Evolutionary conservation across 148 eudicot genomes (phyloP).

Genomic region (Amaranthus hypochondriacus): DNA sequence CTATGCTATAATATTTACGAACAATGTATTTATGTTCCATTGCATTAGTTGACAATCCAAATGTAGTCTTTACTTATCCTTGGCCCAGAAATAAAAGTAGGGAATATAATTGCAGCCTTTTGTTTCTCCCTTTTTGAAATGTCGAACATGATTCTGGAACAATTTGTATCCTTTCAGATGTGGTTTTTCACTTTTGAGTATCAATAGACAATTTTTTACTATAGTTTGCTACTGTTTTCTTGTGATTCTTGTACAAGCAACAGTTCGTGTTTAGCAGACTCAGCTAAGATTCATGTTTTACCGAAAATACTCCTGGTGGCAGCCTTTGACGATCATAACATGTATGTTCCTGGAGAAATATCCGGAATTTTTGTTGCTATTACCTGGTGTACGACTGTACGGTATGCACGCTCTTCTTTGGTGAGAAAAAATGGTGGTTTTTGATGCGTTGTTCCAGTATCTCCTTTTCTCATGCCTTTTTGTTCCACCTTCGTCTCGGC

Average conservation of each 20-base stretch:
- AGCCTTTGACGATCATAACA: not conserved
- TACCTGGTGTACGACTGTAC: not conserved
- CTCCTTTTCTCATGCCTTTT: not conserved
- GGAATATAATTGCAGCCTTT: not conserved
- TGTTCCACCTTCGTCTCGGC: too few species aligned
- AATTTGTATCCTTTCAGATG: not conserved
- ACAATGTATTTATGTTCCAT: not conserved
- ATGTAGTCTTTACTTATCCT: not conserved
- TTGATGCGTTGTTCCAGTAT: not conserved
- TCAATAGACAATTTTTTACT: not conserved
- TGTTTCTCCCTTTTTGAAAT: not conserved
- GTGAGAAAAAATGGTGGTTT: not conserved
- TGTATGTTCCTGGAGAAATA: not conserved
- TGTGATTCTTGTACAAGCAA: not conserved
- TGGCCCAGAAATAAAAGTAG: not conserved
- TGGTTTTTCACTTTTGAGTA: not conserved
- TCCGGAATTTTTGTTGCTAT: not conserved
- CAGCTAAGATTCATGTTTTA: constrained; percentile 3
- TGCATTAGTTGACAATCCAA: not conserved
- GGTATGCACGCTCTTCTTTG: not conserved
- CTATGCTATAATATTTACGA: not conserved
- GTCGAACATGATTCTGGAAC: not conserved
- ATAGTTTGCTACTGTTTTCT: not conserved
- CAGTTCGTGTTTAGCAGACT: not conserved
- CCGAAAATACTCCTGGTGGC: not conserved